Base-by-base conservation (phyloP, 345 rosid species). In the Hibiscus syriacus region DNA sequence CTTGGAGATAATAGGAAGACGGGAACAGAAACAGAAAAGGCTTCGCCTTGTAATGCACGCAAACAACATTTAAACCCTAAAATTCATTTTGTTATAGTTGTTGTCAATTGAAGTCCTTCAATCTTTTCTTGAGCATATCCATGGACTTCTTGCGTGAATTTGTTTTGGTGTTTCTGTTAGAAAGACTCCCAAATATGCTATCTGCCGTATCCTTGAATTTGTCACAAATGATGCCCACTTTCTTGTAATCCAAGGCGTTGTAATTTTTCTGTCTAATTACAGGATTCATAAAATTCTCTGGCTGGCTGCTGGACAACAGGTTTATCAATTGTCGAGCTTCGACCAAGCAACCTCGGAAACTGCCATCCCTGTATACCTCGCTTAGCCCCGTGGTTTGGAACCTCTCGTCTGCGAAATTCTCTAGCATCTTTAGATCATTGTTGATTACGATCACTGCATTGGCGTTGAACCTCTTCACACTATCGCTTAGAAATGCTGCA, bases 281-380 rank as follows among this genome's bases (percentile, higher is more conserved):
- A 3, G 97, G 98, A 67, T 92, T 88, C 97, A 88, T 84, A 87
- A 92, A 92, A 77, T 81, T 87, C 83, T 92, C 98, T 0, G 97
- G 93, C 64, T 88, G 93, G 76, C 87, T 92, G 80, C 94, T 90
- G 19, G 82, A 78, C 73, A 92, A 73, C 61, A 92, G 83, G 70
- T 88, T 90, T 55, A 92, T 79, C 79, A 92, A 67, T 66, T 92
- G 97, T 27, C 97, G 83, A 4, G 93, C 92, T 84, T 92, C 96
- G 3, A 87, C 53, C 76, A 92, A 71, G 77, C 79, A 86, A 32
- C 81, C 82, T 70, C 86, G 83, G 52, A 90, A 92, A 69, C 86
- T 83, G 34, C 88, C 88, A 17, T 83, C 93, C 65, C 77, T 88
- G 77, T 85, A 85, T 22, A 84, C 64, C 73, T 85, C 93, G 38